Evolutionary conservation across 768 basidiomycete species (phyloP), one percentile per base, ranked within the genome.

Genomic region (Lactifluus subvellereus): DNA sequence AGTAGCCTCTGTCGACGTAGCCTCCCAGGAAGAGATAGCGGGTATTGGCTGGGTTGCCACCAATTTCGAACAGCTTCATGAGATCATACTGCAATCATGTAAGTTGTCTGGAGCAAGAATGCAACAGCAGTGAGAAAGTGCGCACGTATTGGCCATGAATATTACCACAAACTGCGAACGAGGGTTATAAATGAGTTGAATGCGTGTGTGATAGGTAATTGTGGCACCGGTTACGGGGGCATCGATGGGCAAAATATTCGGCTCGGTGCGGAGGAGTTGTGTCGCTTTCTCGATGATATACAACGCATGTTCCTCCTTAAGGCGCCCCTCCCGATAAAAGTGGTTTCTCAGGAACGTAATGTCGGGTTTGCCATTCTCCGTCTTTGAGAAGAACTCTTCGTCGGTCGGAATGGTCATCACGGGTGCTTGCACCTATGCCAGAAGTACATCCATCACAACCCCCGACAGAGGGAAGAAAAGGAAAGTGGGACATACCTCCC

Each of bases 111-210:
- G 27, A 54, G 30, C 18, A 30, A 6, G 30, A 3, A 35, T 42
- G 38, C 13, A 30, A 33, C 42, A 32, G 2, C 6, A 20, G 55
- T 16, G 16, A 27, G 1, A n/a, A 50, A 47, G 37, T 33, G 77
- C 89, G 73, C 69, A 97, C 96, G 77, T 99, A 99, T 91, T 99
- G 96, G 1, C 96, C 96, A 71, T 98, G 97, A 51, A 98, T 97
- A 77, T 2, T 3, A 55, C 96, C 97, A 74, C 96, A 98, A 1
- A 75, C 74, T 75, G 47, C 6, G 32, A 20, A 47, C 13, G 16
- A 59, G 22, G 38, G 43, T 37, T 22, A 33, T n/a, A 33, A 7
- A 22, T 62, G 67, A 22, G 42, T 13, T 42, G 10, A 14, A 42
- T 42, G 40, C 0, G 42, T 37, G 6, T 7, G 42, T 32, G 14